phyloP scores from a whole-genome alignment of 495 filamentous ascomycete species.

The Neurospora sp. region DNA sequence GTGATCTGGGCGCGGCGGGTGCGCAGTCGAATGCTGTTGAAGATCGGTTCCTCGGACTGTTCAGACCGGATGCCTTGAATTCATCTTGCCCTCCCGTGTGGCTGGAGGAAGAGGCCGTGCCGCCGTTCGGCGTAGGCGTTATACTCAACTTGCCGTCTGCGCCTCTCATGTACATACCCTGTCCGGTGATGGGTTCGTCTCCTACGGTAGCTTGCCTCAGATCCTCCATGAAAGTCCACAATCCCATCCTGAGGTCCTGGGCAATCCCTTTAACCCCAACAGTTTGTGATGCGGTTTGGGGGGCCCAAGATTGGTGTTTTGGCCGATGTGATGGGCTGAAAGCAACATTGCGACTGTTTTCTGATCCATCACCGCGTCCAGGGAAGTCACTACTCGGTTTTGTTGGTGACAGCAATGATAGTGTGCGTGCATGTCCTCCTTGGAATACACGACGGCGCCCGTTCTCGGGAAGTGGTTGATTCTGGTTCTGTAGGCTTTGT shows the following conservation, averaged over 20 bases:
- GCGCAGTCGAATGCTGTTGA: constrained; percentile 16
- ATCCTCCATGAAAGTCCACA: constrained; percentile 97
- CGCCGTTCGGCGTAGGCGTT: constrained; percentile 27
- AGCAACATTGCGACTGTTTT: constrained; percentile 11
- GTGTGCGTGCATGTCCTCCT: constrained; percentile 58
- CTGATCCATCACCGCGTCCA: constrained; percentile 3
- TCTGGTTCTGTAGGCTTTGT: constrained; percentile 45
- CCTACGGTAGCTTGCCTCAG: constrained; percentile 89
- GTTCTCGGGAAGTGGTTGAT: constrained; percentile 27
- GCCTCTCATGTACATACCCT: constrained; percentile 29
- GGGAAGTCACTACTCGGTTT: constrained; percentile 18
- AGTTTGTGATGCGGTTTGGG: constrained; percentile 25
- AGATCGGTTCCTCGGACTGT: constrained; percentile 7
- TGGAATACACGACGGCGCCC: constrained; percentile 39
- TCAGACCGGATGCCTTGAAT: constrained; percentile 22
- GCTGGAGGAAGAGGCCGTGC: constrained; percentile 5
- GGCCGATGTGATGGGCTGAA: constrained; percentile 14
- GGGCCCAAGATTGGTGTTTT: constrained; percentile 41
- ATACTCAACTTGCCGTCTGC: constrained; percentile 21
- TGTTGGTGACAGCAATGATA: constrained; percentile 75
- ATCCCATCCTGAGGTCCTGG: constrained; percentile 74
- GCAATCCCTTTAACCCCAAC: constrained; percentile 68
- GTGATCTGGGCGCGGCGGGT: constrained; percentile 1
- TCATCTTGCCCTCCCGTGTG: constrained; percentile 22
- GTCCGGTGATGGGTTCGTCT: constrained; percentile 69